Evolutionary conservation across 495 filamentous ascomycete genomes (phyloP).

Genomic region (Beverwykella pulmonaria): DNA sequence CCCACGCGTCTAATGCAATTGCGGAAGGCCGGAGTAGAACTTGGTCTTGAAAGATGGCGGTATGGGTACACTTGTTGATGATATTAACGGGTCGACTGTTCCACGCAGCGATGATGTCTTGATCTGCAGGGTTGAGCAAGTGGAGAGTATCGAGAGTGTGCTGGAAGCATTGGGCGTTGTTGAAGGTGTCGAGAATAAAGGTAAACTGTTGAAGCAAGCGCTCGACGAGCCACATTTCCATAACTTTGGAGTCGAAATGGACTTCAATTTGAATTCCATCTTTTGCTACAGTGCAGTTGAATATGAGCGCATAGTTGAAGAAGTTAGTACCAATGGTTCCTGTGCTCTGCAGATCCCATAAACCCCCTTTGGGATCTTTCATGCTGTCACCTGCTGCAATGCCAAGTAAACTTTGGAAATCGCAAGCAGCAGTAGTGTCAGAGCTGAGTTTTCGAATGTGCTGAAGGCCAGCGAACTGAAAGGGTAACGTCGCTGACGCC

Average conservation of each 20-base stretch:
- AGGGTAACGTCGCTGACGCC: slow-evolving; percentile 56
- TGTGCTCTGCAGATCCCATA: slow-evolving; percentile 37
- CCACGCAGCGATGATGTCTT: slow-evolving; percentile 20
- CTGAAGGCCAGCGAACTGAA: slow-evolving; percentile 71
- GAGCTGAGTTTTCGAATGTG: slow-evolving; percentile 64
- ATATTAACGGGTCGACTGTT: slow-evolving; percentile 31
- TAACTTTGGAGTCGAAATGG: slow-evolving; percentile 31
- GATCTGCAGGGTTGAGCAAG: slow-evolving; percentile 22
- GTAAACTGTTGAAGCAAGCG: slow-evolving; percentile 31
- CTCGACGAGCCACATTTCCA: slow-evolving; percentile 29
- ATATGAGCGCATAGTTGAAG: slow-evolving; percentile 37
- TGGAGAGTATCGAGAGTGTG: neutral
- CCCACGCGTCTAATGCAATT: slow-evolving; percentile 39
- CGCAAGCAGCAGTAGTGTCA: slow-evolving; percentile 68
- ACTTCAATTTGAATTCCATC: slow-evolving; percentile 26
- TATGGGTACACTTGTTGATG: slow-evolving; percentile 56
- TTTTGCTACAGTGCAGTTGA: slow-evolving; percentile 27
- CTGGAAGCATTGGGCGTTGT: neutral
- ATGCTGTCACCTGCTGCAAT: slow-evolving; percentile 44
- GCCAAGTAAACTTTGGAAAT: slow-evolving; percentile 62
- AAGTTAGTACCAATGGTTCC: slow-evolving; percentile 37
- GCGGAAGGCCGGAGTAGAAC: slow-evolving; percentile 28
- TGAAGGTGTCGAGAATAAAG: slow-evolving; percentile 23
- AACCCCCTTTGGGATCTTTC: slow-evolving; percentile 37
- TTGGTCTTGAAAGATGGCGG: slow-evolving; percentile 50